Evolutionary conservation across 345 rosid species (phyloP), one percentile per base, ranked within the genome.

Genomic region (Lepidium sativum): DNA sequence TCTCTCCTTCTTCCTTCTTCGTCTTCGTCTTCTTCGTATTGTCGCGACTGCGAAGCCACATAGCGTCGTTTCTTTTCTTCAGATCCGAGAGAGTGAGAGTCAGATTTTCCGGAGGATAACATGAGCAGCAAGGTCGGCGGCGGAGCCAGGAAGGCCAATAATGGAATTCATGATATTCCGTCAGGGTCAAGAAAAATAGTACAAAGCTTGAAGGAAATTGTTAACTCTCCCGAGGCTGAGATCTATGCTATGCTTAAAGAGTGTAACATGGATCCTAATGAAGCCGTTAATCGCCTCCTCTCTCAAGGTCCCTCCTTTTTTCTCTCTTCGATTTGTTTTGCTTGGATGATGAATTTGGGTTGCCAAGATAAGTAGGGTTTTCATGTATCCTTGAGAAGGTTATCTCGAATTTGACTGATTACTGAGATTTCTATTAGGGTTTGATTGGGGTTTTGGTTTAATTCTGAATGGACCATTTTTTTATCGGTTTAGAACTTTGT

Each of bases 221-320:
- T 94, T 12, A 91, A 80, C 95, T 82, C 88, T 60, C 74, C 96
- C 0, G 99, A 94, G 54, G 51, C 75, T 60, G 99, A 94, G 97
- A 94, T 94, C 97, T 91, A 94, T 55, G 83, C 91, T 42, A 85
- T 80, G 79, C 99, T 94, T 61, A 88, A 86, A 80, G 99, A 94
- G 49, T 94, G 99, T 72, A 81, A 81, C 71, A 91, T 94, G 99
- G 99, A 95, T 91, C 99, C 97, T 63, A 86, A 95, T 79, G 97
- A 95, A 76, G 79, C 99, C 60, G 97, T 88, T 65, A 85, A 78
- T 79, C 96, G 99, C 70, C 95, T 91, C 63, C 92, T 95, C 70
- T 34, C 86, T 63, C 99, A 86, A 95, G 99, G 99, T 94, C 61
- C 13, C 2, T 9, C 20, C 20, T 21, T 17, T 13, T 25, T 27